phyloP scores from a whole-genome alignment of 1,139 yeast species.

The Arxiozyma telluris region DNA sequence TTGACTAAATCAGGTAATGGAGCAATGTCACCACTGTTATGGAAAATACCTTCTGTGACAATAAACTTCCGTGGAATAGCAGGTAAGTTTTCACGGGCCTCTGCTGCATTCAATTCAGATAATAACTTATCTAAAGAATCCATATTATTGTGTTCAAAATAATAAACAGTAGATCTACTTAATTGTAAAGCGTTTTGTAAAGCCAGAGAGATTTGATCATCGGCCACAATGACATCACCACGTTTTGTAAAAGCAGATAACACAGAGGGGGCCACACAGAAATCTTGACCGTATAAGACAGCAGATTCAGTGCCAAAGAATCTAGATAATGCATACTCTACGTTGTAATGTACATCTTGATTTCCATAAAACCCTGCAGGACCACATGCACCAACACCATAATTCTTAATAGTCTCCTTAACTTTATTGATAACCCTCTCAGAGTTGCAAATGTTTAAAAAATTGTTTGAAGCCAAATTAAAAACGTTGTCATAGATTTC shows the following conservation, averaged over 20 bases:
- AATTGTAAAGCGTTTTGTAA: slow-evolving; percentile 83
- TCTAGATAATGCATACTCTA: slow-evolving; percentile 66
- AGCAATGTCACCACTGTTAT: slow-evolving; percentile 73
- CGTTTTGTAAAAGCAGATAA: slow-evolving; percentile 90
- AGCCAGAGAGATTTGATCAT: slow-evolving; percentile 65
- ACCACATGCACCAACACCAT: slow-evolving; percentile 98
- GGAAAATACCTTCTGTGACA: slow-evolving; percentile 82
- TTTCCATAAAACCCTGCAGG: slow-evolving; percentile 97
- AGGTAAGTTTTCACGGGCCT: slow-evolving; percentile 57
- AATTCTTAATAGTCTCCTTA: slow-evolving; percentile 46
- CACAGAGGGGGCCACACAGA: slow-evolving; percentile 89
- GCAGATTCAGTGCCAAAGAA: slow-evolving; percentile 72
- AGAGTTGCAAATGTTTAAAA: slow-evolving; percentile 47
- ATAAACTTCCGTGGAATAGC: slow-evolving; percentile 73
- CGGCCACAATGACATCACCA: slow-evolving; percentile 89
- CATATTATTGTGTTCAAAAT: slow-evolving; percentile 84
- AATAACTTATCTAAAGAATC: slow-evolving; percentile 68
- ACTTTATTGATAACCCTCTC: slow-evolving; percentile 47
- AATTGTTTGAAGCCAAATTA: slow-evolving; percentile 59
- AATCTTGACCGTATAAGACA: slow-evolving; percentile 88
- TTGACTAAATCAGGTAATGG: slow-evolving; percentile 61
- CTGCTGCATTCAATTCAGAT: slow-evolving; percentile 50
- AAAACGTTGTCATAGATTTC: slow-evolving; percentile 36
- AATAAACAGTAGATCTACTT: slow-evolving; percentile 74
- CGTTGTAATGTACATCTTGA: slow-evolving; percentile 79